Conservation (phyloP, 768 basidiomycete genomes). For the Pleurotus platypus region DNA sequence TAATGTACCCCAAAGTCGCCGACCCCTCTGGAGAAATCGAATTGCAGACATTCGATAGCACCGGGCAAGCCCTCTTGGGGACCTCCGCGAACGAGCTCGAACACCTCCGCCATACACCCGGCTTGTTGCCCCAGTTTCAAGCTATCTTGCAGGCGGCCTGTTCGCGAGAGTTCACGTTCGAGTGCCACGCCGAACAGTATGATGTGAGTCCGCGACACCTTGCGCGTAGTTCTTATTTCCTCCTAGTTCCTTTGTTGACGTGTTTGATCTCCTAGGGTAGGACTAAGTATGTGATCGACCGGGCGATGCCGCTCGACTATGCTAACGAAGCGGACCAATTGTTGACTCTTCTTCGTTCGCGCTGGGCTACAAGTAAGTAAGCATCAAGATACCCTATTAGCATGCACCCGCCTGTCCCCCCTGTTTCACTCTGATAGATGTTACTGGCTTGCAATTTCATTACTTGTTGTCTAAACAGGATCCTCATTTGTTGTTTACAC, state of each 20-base stretch:
- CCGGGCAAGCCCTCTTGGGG: neutral
- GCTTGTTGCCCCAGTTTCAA: neutral
- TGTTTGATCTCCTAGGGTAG: neutral
- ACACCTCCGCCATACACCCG: neutral
- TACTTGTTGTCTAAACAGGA: too few relatives aligned
- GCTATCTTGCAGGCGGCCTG: neutral
- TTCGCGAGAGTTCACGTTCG: neutral
- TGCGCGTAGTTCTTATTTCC: neutral
- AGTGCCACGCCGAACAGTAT: neutral
- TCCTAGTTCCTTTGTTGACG: neutral
- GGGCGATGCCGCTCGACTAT: neutral
- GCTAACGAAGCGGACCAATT: neutral
- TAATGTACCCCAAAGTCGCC: neutral
- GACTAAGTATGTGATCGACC: neutral
- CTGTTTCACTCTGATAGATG: too few relatives aligned
- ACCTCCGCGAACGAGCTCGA: neutral
- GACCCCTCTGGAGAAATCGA: neutral
- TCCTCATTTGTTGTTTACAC: too few relatives aligned
- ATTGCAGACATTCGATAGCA: neutral
- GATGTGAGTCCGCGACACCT: neutral
- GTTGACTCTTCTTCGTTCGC: neutral
- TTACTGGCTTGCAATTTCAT: too few relatives aligned
- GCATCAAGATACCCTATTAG: too few relatives aligned
- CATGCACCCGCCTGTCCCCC: too few relatives aligned
- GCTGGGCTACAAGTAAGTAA: neutral